Evolutionary conservation across 768 basidiomycete genomes (phyloP).

Genomic region (Tricholomella constricta): DNA sequence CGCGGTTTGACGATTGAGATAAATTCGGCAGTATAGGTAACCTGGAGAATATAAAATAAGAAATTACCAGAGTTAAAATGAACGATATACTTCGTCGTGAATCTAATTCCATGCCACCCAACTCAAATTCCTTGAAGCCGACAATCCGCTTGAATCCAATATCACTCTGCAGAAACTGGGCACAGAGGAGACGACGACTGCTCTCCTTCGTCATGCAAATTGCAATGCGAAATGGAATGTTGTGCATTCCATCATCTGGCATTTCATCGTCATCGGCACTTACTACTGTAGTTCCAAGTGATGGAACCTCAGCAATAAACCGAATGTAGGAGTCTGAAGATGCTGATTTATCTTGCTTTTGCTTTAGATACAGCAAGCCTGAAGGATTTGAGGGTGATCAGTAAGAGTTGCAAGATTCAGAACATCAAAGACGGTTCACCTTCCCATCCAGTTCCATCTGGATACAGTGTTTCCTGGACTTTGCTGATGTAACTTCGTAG

Average conservation of each 20-base stretch:
- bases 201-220: conserved; percentile 26
- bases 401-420: background rate
- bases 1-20: conserved; percentile 16
- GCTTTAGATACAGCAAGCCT: background rate
- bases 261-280: background rate
- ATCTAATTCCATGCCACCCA: conserved; percentile 19
- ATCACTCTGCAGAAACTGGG: conserved; percentile 28
- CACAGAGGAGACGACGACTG: conserved; percentile 16
- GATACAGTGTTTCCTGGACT: background rate
- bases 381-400: background rate
- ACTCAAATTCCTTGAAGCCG: conserved; percentile 29
- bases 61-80: background rate
- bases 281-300: background rate
- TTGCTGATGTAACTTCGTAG: background rate
- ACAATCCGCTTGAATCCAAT: conserved; percentile 27
- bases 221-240: conserved; percentile 6
- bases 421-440: background rate
- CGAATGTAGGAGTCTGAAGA: background rate
- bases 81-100: conserved; percentile 19
- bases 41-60: background rate
- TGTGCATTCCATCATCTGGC: background rate
- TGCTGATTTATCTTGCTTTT: background rate
- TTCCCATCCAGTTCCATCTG: background rate
- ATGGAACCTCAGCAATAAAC: background rate
- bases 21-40: conserved; percentile 6